Conservation (phyloP, 2,329 filamentous ascomycete genomes). For the Blastomyces emzantsi region DNA sequence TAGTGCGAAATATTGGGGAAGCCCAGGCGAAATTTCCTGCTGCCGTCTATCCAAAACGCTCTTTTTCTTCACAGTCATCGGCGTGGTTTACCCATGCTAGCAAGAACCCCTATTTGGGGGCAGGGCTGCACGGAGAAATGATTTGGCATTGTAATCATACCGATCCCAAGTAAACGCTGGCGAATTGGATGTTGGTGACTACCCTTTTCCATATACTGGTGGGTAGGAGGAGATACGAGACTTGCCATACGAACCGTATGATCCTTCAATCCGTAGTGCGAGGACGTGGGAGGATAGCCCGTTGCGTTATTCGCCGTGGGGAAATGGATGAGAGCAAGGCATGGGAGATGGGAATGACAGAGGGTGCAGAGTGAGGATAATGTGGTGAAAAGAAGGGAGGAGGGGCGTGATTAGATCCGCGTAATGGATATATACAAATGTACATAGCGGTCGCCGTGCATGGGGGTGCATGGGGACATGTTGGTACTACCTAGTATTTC, state of each 20-base stretch:
- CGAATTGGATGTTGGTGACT: neutral
- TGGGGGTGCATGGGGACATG: neutral
- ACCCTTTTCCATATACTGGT: neutral
- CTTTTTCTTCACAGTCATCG: conserved; percentile 48
- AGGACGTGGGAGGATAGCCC: neutral
- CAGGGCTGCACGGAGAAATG: no score
- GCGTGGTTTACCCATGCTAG: conserved; percentile 39
- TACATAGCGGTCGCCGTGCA: no score
- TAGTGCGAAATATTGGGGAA: conserved; percentile 44
- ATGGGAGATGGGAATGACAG: neutral
- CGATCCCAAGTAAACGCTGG: neutral
- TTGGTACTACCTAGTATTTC: neutral
- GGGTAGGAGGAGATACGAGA: neutral
- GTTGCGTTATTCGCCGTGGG: neutral
- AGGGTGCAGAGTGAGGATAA: neutral
- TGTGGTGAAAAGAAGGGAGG: neutral
- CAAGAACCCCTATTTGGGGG: no score
- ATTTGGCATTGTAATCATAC: neutral
- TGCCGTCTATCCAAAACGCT: conserved; percentile 52
- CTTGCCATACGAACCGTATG: neutral
- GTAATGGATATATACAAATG: neutral
- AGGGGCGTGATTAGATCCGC: neutral
- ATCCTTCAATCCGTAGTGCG: neutral
- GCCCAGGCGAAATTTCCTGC: conserved; percentile 46
- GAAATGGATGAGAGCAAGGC: neutral